phyloP scores from a whole-genome alignment of 1,139 yeast species.

The Geotrichum fermentans region DNA sequence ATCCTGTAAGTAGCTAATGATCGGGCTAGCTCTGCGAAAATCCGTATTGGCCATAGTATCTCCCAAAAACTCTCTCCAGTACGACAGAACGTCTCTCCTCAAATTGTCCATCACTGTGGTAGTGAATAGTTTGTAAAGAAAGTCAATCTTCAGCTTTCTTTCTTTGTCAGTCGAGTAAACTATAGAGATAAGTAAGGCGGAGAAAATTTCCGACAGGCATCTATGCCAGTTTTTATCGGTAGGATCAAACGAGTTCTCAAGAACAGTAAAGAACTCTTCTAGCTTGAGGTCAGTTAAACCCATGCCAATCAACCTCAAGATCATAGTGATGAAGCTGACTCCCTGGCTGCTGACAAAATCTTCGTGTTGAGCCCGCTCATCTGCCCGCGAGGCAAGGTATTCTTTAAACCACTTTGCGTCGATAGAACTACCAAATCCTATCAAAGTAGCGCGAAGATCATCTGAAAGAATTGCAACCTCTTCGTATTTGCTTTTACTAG shows the following conservation, averaged over 20 bases:
- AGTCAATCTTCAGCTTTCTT: conserved; percentile 36
- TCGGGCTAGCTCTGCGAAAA: conserved; percentile 60
- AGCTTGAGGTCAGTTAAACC: conserved; percentile 25
- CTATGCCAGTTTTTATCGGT: conserved; percentile 40
- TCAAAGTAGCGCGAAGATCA: conserved; percentile 43
- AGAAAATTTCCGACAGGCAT: conserved; percentile 38
- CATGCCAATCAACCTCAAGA: conserved; percentile 29
- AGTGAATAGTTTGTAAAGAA: conserved; percentile 50
- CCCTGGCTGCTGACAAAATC: conserved; percentile 34
- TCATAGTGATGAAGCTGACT: conserved; percentile 27
- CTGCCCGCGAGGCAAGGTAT: conserved; percentile 46
- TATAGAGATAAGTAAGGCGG: conserved; percentile 34
- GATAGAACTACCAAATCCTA: conserved; percentile 45
- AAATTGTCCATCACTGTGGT: conserved; percentile 51
- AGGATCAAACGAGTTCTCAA: conserved; percentile 26
- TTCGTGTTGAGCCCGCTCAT: conserved; percentile 36
- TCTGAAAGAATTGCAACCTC: conserved; percentile 39
- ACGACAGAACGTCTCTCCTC: conserved; percentile 67
- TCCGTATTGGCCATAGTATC: conserved; percentile 42
- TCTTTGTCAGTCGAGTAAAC: conserved; percentile 25
- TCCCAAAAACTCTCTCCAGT: conserved; percentile 78
- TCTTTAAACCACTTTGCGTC: conserved; percentile 55
- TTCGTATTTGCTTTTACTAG: conserved; percentile 37
- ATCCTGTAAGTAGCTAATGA: conserved; percentile 47
- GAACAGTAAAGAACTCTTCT: conserved; percentile 25